Percentiles rank a stretch among this genome's conserved stretches.
phyloP scores from a whole-genome alignment of 2,329 filamentous ascomycete species.

The Aspergillus clavatus region DNA sequence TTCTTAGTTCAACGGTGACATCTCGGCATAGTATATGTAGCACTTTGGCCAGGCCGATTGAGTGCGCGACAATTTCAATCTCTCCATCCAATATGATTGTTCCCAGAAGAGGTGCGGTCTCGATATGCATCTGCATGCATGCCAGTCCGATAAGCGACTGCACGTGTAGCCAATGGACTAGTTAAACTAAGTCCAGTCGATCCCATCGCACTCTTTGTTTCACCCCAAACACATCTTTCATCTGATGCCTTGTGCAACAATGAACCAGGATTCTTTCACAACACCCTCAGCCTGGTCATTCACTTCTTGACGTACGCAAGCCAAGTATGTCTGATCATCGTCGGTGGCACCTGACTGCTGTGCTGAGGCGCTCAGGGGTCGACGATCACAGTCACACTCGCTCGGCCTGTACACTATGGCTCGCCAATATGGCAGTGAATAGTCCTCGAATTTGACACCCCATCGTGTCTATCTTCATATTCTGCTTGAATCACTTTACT shows the following conservation, averaged over 20 bases:
- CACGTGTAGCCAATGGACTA: conserved; percentile 6
- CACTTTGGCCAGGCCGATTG: no score
- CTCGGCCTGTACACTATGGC: neutral
- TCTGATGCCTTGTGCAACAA: conserved; percentile 2
- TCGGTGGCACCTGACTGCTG: neutral
- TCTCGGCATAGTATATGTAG: no score
- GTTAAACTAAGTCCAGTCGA: conserved; percentile 5
- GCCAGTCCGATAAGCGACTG: neutral
- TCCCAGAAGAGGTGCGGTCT: no score
- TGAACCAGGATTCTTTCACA: neutral
- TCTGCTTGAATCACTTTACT: neutral
- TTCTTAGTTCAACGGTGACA: no score
- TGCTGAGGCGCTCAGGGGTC: neutral
- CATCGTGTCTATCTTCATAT: neutral
- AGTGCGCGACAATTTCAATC: no score
- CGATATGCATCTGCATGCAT: neutral
- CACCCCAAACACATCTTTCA: neutral
- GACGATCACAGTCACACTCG: neutral
- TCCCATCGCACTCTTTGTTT: neutral
- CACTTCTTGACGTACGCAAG: neutral
- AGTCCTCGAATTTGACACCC: neutral
- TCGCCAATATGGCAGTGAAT: neutral
- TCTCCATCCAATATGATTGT: no score
- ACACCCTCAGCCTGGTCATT: neutral
- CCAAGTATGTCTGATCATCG: neutral